Conservation (phyloP, 306 rosid species). For the Corylus avellana region DNA sequence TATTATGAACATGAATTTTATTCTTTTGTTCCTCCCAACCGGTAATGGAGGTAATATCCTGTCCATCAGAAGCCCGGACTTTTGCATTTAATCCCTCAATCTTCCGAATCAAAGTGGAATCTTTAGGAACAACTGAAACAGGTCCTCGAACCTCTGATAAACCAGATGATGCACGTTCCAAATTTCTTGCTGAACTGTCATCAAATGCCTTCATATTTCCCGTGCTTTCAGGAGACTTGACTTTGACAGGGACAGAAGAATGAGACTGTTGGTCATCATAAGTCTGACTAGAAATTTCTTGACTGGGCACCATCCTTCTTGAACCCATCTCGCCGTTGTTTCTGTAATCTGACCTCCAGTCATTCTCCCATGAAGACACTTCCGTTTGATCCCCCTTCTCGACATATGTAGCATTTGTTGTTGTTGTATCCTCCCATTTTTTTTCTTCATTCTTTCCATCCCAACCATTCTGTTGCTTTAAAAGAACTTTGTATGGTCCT, state of each 20-base stretch:
- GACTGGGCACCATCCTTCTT: slow-evolving; percentile 38
- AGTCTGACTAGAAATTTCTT: slow-evolving; percentile 52
- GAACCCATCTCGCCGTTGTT: slow-evolving; percentile 49
- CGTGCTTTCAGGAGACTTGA: slow-evolving; percentile 40
- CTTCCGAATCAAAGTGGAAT: slow-evolving; percentile 74
- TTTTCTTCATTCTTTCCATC: slow-evolving; percentile 64
- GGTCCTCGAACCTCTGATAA: slow-evolving; percentile 40
- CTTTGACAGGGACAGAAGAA: slow-evolving; percentile 41
- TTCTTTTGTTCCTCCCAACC: slow-evolving; percentile 50
- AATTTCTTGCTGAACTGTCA: slow-evolving; percentile 48
- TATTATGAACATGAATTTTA: slow-evolving; percentile 41
- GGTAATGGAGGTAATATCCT: slow-evolving; percentile 52
- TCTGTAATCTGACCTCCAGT: slow-evolving; percentile 51
- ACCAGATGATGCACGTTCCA: slow-evolving; percentile 46
- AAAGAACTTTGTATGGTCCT: slow-evolving; percentile 86
- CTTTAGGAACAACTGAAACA: slow-evolving; percentile 52
- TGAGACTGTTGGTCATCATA: slow-evolving; percentile 44
- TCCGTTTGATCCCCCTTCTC: slow-evolving; percentile 48
- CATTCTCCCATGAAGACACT: slow-evolving; percentile 50
- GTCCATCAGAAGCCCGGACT: slow-evolving; percentile 61
- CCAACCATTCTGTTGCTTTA: slow-evolving; percentile 68
- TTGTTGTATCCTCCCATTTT: slow-evolving; percentile 47
- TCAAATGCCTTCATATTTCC: slow-evolving; percentile 40
- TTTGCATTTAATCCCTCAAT: slow-evolving; percentile 94
- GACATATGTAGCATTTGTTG: slow-evolving; percentile 34